phyloP scores from a whole-genome alignment of 306 rosid genomes.

The Ziziphus jujuba region DNA sequence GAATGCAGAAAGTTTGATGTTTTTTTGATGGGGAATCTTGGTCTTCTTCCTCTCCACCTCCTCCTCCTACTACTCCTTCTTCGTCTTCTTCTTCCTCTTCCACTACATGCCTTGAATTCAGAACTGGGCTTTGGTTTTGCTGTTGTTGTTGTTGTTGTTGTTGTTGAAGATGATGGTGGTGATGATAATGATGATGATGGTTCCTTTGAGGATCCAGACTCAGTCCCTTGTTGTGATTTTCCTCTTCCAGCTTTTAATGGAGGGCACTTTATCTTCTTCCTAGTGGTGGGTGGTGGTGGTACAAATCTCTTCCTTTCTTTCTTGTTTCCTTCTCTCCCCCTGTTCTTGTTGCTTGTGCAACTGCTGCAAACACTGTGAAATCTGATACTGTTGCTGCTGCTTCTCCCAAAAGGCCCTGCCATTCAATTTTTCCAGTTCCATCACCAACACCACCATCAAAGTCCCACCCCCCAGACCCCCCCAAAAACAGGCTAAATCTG shows the following conservation, averaged over 20 bases:
- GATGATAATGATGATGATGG: conserved; percentile 31
- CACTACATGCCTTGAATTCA: conserved; percentile 33
- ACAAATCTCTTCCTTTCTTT: not conserved
- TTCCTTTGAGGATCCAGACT: conserved; percentile 84
- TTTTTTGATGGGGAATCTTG: conserved; percentile 20
- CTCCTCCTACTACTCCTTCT: too few relatives aligned
- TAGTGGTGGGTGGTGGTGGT: conserved; percentile 2
- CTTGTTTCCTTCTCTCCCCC: conserved; percentile 21
- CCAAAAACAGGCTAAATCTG: not conserved
- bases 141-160: conserved; percentile 22
- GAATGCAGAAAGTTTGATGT: conserved; percentile 23
- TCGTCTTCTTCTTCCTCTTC: too few relatives aligned
- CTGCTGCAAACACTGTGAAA: conserved; percentile 43
- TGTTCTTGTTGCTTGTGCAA: conserved; percentile 32
- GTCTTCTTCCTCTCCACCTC: conserved; percentile 25
- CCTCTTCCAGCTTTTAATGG: conserved; percentile 71
- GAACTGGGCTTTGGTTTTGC: conserved; percentile 22
- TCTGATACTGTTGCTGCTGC: conserved; percentile 27
- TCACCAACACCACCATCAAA: conserved; percentile 27
- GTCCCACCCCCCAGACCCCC: conserved; percentile 17
- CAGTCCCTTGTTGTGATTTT: conserved; percentile 46
- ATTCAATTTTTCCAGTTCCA: conserved; percentile 72
- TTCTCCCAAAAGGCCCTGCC: conserved; percentile 60
- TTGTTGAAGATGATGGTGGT: conserved; percentile 13
- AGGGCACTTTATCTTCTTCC: conserved; percentile 27